phyloP scores from a whole-genome alignment of 2,329 filamentous ascomycete genomes.

The Trichoderma sp. region DNA sequence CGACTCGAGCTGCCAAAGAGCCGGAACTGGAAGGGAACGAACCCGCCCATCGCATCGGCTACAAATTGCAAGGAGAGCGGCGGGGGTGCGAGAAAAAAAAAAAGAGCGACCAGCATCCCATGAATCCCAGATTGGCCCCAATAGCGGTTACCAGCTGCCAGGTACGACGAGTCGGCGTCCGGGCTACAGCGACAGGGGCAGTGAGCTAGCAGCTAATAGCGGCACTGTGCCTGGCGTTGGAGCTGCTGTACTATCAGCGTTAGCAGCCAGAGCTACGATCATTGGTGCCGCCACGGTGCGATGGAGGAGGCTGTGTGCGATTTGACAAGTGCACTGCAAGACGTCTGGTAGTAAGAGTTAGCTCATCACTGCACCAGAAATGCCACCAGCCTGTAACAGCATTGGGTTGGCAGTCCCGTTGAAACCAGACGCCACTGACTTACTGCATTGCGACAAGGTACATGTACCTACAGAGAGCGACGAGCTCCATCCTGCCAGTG shows the following conservation, averaged over 20 bases:
- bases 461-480: neutral
- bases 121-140: neutral
- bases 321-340: too few relatives aligned
- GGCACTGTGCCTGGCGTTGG: neutral
- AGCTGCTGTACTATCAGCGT: neutral
- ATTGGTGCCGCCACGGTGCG: neutral
- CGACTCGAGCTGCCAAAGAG: constrained; percentile 17
- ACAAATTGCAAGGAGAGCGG: constrained; percentile 26
- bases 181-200: constrained; percentile 19
- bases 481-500: neutral
- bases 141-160: constrained; percentile 28
- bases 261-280: neutral
- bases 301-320: neutral
- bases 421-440: neutral
- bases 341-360: too few relatives aligned
- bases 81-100: constrained; percentile 17
- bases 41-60: constrained; percentile 25
- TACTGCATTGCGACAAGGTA: neutral
- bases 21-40: constrained; percentile 11
- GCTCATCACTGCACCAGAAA: too few relatives aligned
- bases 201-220: constrained; percentile 1
- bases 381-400: too few relatives aligned
- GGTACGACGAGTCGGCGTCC: constrained; percentile 27
- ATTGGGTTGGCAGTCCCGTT: too few relatives aligned
- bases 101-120: neutral